Evolutionary conservation across 495 filamentous ascomycete genomes (phyloP), one percentile per base, ranked within the genome.

Genomic region (Bombardia bombarda): DNA sequence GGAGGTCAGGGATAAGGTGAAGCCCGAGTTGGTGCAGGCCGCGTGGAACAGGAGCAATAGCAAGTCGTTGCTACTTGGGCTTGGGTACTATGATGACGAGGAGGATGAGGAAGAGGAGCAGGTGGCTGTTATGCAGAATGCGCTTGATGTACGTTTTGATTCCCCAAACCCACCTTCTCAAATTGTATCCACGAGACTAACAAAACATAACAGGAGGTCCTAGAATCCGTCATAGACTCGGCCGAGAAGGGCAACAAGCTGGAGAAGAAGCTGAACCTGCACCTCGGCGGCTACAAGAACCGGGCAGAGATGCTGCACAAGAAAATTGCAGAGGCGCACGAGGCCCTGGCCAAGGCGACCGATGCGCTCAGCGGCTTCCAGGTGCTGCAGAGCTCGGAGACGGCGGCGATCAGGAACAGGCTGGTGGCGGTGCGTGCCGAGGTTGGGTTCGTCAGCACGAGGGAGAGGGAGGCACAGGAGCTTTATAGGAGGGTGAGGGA

Each of bases 381-480:
- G 50, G 83, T 81, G 8, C 67, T 92, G 41, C 78, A 84, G 56
- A 75, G 86, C 22, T 80, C 80, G 1, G 92, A 98, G 61, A 77
- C 85, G 45, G 77, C 81, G 1, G 85, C 85, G 5, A 72, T 95
- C 33, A 68, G 72, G 40, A 67, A 79, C 39, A 72, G 93, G 32
- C 62, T 96, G 32, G 87, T 87, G 55, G 73, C 70, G 23, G 67
- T 97, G 38, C 78, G 84, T 32, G 79, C 79, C n/a, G 87, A 95
- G 56, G 89, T 93, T 17, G 75, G 72, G 13, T 88, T 87, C 59
- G 76, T 97, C 18, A 83, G 79, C 57, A 81, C 79, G 45, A 74
- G 89, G 44, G 90, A 95, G 70, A 73, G 87, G 38, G 87, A 95
- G 69, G 86, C 86, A 22, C 93, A 98, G 64, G 88, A 96, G 45